These are phyloP conservation scores for Jatropha multifida DNA, from an alignment of 441 rosid species.

Conservation along the genomic window DNA sequence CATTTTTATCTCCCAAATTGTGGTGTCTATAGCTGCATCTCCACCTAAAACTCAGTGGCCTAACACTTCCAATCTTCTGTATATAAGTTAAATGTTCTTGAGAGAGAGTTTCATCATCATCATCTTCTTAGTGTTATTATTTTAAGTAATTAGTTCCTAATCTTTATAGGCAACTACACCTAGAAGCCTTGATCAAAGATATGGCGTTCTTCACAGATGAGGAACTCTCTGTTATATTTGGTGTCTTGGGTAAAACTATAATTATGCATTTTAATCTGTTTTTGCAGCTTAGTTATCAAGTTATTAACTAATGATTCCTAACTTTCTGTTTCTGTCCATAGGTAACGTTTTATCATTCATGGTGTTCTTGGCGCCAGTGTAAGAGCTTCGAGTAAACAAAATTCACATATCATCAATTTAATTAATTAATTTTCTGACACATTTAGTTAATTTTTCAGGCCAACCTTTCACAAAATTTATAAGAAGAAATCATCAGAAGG, in stretches of 20 bases:
- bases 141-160: background rate
- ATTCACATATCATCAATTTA: background rate
- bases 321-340: conserved; percentile 17
- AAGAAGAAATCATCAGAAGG: conserved; percentile 71
- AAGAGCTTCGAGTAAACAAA: conserved; percentile 23
- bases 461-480: conserved; percentile 58
- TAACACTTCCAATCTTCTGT: background rate
- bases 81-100: background rate
- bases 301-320: background rate
- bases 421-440: background rate
- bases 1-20: background rate
- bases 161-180: background rate
- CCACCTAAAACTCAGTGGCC: background rate
- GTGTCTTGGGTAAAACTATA: conserved; percentile 46
- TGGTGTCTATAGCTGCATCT: background rate
- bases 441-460: conserved; percentile 33
- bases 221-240: conserved; percentile 54
- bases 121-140: background rate
- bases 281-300: background rate
- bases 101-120: background rate
- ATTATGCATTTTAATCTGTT: too few species aligned
- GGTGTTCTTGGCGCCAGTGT: conserved; percentile 80
- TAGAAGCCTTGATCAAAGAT: background rate
- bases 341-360: conserved; percentile 42
- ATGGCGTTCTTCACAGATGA: conserved; percentile 44